Conservation (phyloP, 148 eudicot species). For the Heliosperma pusillum region DNA sequence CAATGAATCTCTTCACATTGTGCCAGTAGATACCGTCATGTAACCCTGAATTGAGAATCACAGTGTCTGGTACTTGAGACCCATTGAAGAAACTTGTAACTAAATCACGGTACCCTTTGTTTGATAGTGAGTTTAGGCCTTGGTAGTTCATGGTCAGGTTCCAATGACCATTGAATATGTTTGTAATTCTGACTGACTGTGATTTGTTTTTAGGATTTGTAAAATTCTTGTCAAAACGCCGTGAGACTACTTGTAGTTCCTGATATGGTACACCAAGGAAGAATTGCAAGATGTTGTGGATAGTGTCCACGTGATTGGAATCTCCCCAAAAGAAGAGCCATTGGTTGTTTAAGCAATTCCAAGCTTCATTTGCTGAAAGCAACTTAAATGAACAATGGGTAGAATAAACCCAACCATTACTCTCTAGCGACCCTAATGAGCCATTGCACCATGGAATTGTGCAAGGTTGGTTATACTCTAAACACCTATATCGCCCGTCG, state of each 20-base stretch:
- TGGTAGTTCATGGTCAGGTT: conserved; percentile 56
- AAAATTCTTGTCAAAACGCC: conserved; percentile 67
- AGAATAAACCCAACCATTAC: conserved; percentile 97
- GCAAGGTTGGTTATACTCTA: conserved; percentile 49
- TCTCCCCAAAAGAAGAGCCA: conserved; percentile 99
- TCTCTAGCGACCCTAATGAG: conserved; percentile 65
- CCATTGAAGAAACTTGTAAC: conserved; percentile 57
- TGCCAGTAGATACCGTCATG: conserved; percentile 85
- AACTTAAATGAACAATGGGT: conserved; percentile 82
- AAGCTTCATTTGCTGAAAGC: conserved; percentile 43
- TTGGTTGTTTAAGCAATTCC: conserved; percentile 65
- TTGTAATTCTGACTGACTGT: conserved; percentile 64
- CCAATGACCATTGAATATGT: conserved; percentile 84
- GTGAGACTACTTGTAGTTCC: conserved; percentile 44
- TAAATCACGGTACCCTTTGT: conserved; percentile 47
- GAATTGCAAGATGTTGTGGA: conserved; percentile 76
- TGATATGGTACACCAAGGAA: conserved; percentile 39
- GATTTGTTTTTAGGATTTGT: conserved; percentile 58
- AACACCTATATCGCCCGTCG: conserved; percentile 81
- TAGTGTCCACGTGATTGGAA: conserved; percentile 89
- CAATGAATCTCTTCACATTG: conserved; percentile 43
- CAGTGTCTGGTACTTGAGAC: conserved; percentile 54
- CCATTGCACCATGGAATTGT: conserved; percentile 82
- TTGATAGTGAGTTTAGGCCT: conserved; percentile 73
- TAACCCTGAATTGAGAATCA: conserved; percentile 78